phyloP scores from a whole-genome alignment of 768 basidiomycete genomes.

The Sporobolomyces phaffii region DNA sequence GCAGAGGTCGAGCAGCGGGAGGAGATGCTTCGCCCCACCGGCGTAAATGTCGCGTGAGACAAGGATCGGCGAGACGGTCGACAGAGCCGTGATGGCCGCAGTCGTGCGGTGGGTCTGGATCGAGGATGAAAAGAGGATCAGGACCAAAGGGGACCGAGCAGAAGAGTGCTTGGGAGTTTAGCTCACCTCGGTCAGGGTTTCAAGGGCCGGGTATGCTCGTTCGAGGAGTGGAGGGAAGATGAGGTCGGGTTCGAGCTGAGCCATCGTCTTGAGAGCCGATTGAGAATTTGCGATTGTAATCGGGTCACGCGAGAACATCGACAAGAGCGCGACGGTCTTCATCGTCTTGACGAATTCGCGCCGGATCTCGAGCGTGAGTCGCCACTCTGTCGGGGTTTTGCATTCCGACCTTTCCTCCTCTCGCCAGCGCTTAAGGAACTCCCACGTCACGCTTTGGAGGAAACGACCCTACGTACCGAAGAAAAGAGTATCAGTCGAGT shows the following conservation, averaged over 20 bases:
- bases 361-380: conserved; percentile 70
- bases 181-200: conserved; percentile 75
- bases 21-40: conserved; percentile 71
- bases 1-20: conserved; percentile 70
- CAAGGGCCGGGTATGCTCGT: conserved; percentile 76
- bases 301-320: conserved; percentile 78
- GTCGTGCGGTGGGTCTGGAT: conserved; percentile 71
- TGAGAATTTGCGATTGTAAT: conserved; percentile 69
- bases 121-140: background rate
- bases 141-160: background rate
- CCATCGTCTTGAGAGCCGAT: conserved; percentile 73
- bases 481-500: background rate
- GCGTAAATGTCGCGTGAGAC: conserved; percentile 74
- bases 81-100: conserved; percentile 76
- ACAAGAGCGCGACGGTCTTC: conserved; percentile 73
- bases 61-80: conserved; percentile 71
- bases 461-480: conserved; percentile 59
- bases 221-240: conserved; percentile 75
- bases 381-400: conserved; percentile 72
- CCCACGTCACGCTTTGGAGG: conserved; percentile 59
- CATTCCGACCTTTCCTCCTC: conserved; percentile 71
- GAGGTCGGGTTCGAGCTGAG: conserved; percentile 70
- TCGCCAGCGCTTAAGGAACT: conserved; percentile 70
- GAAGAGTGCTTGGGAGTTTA: conserved; percentile 4
- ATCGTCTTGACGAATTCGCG: conserved; percentile 76